These are phyloP conservation scores for Leucogyrophana mollusca DNA, from an alignment of 768 basidiomycete genomes.

Conservation along the genomic window DNA sequence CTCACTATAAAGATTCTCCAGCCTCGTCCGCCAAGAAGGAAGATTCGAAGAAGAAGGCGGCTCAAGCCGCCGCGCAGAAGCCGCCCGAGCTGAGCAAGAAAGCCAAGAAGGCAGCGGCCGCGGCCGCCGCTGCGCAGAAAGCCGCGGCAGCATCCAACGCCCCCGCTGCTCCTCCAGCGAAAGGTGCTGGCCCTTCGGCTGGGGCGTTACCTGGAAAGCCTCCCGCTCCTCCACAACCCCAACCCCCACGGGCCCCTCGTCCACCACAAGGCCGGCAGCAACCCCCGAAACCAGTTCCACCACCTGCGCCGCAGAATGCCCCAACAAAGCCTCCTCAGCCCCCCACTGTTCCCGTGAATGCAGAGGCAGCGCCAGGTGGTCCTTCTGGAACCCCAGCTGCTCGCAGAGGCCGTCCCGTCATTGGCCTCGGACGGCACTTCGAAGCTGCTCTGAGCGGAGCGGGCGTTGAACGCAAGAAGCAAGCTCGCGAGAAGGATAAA, in stretches of 20 bases:
- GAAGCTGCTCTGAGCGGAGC: constrained; percentile 71
- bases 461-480: constrained; percentile 43
- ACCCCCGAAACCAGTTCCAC: constrained; percentile 3
- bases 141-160: constrained; percentile 3
- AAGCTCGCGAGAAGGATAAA: constrained; percentile 29
- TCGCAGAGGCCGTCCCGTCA: constrained; percentile 53
- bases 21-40: constrained; percentile 34
- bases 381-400: constrained; percentile 17
- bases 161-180: constrained; percentile 1
- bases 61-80: constrained; percentile 27
- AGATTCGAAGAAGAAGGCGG: constrained; percentile 37
- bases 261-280: constrained; percentile 15
- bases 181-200: background rate
- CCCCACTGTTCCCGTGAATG: background rate
- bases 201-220: background rate
- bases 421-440: constrained; percentile 67
- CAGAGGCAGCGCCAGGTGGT: background rate
- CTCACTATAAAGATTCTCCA: constrained; percentile 61
- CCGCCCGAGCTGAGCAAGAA: constrained; percentile 35
- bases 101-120: constrained; percentile 31
- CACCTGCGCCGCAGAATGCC: constrained; percentile 2
- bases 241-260: constrained; percentile 18
- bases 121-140: constrained; percentile 22
- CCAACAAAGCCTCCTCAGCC: background rate
- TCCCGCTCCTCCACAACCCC: background rate